Conservation (phyloP, 441 rosid species). For the Gossypium davidsonii region DNA sequence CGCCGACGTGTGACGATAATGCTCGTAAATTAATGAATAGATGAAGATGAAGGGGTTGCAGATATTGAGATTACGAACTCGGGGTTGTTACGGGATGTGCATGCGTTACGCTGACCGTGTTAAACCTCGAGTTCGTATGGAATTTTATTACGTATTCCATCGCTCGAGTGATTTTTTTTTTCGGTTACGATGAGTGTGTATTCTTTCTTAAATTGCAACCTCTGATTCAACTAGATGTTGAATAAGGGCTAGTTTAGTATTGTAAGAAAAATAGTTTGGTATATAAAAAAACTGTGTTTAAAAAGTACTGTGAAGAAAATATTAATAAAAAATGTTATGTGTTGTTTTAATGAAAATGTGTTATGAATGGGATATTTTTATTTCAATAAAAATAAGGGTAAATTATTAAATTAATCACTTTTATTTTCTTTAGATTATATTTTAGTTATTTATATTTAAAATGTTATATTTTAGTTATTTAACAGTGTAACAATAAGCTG, state of each 20-base stretch:
- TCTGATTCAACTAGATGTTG: neutral
- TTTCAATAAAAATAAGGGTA: too few species aligned
- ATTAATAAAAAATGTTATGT: too few species aligned
- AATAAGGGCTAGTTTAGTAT: neutral
- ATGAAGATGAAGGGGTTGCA: neutral
- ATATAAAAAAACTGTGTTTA: neutral
- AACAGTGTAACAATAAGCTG: fast-evolving
- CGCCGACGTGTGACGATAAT: constrained; percentile 51
- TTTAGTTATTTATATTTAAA: too few species aligned
- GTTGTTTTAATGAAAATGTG: too few species aligned
- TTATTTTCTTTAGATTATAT: fast-evolving
- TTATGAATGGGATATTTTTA: too few species aligned
- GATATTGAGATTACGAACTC: neutral
- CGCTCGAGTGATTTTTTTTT: neutral
- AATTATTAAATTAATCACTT: too few species aligned
- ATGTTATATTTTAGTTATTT: too few species aligned
- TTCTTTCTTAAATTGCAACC: neutral
- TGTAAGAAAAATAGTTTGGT: neutral
- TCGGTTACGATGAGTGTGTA: neutral
- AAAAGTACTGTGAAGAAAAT: too few species aligned
- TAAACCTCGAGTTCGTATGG: neutral
- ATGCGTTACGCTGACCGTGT: too few species aligned
- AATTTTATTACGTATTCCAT: neutral
- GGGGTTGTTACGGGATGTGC: neutral
- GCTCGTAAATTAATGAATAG: neutral